Base-by-base conservation (phyloP, 2,329 filamentous ascomycete species). In the Verticillium isaacii region DNA sequence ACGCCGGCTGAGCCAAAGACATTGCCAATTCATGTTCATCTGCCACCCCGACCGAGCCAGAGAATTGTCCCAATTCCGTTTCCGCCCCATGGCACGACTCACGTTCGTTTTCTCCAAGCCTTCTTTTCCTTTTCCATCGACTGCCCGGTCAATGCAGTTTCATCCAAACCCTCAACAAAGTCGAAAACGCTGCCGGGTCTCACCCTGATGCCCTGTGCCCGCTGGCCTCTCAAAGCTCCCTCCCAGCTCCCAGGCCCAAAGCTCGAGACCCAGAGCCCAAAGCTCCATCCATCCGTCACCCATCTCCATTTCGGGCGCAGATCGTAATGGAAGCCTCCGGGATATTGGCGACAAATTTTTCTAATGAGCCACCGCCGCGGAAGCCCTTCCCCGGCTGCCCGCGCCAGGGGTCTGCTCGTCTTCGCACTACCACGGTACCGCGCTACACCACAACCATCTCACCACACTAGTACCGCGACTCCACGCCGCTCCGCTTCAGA, bases 281-380 rank as follows among this genome's bases (percentile, higher is more conserved):
- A 50, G 41, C 41, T 50, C 41, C 41, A 50, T 50, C n/a, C 41
- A 23, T 19, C 41, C n/a, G 7, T 50, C 41, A 50, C 41, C 41
- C 41, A 50, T 50, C 41, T 23, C n/a, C 41, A 50, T 50, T 58
- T 32, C 57, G 23, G 57, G 29, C 58, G 58, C 41, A 59, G 58
- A 59, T 59, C 58, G 58, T 52, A 59, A 59, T 59, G 58, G 58
- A 52, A 36, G 32, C 29, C 34, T 32, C 58, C 45, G 45, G 56
- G 58, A 59, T 37, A 59, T 59, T 59, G 29, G 45, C 37, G 57
- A 32, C 32, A 55, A 59, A 59, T 9, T 52, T 59, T 59, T 59
- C 50, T 37, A 59, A 59, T 55, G 41, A 59, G 58, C 41, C 17
- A 50, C 23, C 41, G 41, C n/a, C 29, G 29, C 58, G 58, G 58